phyloP scores from a whole-genome alignment of 148 eudicot genomes.

The Amaranthus hypochondriacus region DNA sequence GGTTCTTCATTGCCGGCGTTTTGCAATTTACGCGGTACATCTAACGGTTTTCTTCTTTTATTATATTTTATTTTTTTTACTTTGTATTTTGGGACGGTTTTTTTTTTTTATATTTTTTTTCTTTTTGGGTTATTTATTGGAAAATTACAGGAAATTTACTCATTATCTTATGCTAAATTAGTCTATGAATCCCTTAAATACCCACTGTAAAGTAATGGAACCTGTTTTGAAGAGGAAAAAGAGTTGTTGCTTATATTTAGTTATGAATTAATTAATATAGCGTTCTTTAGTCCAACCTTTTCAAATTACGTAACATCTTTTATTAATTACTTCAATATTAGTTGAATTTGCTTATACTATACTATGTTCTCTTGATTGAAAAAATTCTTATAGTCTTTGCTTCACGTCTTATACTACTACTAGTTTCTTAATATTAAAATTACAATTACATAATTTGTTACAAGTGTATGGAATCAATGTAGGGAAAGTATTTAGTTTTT shows the following conservation, averaged over 20 bases:
- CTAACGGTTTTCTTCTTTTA: conserved; percentile 20
- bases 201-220: conserved; percentile 26
- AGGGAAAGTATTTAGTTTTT: too few relatives aligned
- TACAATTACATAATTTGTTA: too few relatives aligned
- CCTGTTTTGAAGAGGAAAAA: background rate
- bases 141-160: conserved; percentile 17
- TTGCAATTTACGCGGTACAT: conserved; percentile 30
- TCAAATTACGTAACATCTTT: background rate
- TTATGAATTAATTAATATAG: background rate
- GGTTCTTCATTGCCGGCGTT: conserved; percentile 17
- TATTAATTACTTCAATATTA: background rate
- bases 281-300: background rate
- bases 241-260: background rate
- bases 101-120: background rate
- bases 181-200: conserved; percentile 14
- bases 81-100: background rate
- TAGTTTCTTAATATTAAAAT: background rate
- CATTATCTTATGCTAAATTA: conserved; percentile 17
- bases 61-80: background rate
- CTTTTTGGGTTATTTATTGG: background rate
- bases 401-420: background rate
- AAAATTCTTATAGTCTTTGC: background rate
- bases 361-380: background rate
- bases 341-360: background rate
- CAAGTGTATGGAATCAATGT: too few relatives aligned